Percentiles rank a stretch among this genome's conserved stretches.
phyloP scores from a whole-genome alignment of 352 stramenopile species.

The Aphanomyces astaci region DNA sequence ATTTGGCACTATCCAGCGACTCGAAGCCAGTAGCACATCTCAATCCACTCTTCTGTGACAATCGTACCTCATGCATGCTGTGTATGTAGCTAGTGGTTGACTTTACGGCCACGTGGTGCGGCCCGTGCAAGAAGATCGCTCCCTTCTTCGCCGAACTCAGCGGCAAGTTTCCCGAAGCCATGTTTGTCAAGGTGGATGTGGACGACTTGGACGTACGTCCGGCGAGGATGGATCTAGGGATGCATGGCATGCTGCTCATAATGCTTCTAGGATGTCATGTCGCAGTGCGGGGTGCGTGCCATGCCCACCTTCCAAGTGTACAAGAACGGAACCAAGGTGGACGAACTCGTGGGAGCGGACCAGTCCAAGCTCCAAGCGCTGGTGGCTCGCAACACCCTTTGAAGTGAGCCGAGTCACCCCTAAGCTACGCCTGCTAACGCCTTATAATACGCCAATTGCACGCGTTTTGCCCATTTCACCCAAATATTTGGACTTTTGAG shows the following conservation, averaged over 20 bases:
- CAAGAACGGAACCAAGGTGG: conserved; percentile 80
- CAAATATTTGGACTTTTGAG: no score
- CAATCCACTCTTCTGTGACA: not conserved
- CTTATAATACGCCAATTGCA: no score
- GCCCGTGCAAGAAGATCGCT: conserved; percentile 78
- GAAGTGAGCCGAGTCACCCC: not conserved
- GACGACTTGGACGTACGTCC: conserved; percentile 40
- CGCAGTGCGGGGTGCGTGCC: conserved; percentile 53
- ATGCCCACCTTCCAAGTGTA: conserved; percentile 97
- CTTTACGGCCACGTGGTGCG: conserved; percentile 86
- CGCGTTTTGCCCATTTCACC: no score
- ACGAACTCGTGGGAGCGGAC: conserved; percentile 84
- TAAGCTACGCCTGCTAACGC: not conserved
- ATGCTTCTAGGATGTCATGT: conserved; percentile 24
- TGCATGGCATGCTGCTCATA: no score
- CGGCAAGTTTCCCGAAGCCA: conserved; percentile 70
- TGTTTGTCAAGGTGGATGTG: conserved; percentile 87
- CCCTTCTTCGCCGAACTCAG: conserved; percentile 80
- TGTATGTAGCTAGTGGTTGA: conserved; percentile 52
- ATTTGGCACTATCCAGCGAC: conserved; percentile 13
- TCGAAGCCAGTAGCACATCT: conserved; percentile 3
- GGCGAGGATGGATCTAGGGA: no score
- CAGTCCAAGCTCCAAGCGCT: not conserved
- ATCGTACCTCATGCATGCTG: no score
- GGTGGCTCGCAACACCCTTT: conserved; percentile 10